These are phyloP conservation scores for Populus davidiana DNA, from an alignment of 345 rosid species.

Conservation along the genomic window DNA sequence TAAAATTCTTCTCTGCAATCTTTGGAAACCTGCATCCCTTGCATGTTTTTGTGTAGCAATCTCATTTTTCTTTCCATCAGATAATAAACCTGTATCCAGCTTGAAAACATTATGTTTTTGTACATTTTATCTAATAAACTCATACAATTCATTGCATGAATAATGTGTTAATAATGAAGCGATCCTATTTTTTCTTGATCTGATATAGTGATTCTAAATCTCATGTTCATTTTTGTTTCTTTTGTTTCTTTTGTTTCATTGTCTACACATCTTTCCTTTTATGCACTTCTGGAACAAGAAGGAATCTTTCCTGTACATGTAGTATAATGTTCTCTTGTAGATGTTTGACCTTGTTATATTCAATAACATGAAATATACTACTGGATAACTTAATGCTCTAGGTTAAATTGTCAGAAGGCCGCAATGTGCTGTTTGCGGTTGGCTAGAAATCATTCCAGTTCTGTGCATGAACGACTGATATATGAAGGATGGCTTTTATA, in stretches of 20 bases:
- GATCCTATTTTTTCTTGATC: neutral
- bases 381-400: conserved; percentile 22
- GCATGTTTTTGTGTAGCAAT: neutral
- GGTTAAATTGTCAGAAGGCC: conserved; percentile 86
- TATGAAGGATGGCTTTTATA: conserved; percentile 97
- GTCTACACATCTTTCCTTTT: neutral
- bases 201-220: neutral
- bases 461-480: conserved; percentile 71
- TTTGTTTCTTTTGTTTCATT: neutral
- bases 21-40: neutral
- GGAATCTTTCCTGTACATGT: neutral
- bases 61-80: neutral
- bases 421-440: conserved; percentile 80
- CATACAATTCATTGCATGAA: neutral
- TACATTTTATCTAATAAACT: neutral
- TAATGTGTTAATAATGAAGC: neutral
- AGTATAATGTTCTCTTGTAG: neutral
- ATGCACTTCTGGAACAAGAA: neutral
- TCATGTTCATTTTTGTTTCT: neutral
- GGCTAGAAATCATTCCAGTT: conserved; percentile 59
- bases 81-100: neutral
- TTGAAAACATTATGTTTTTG: neutral
- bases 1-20: neutral
- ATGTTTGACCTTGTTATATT: conserved; percentile 1
- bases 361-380: conserved; percentile 10